Conservation (phyloP, 2,329 filamentous ascomycete species). For the Verticillium dahliae region DNA sequence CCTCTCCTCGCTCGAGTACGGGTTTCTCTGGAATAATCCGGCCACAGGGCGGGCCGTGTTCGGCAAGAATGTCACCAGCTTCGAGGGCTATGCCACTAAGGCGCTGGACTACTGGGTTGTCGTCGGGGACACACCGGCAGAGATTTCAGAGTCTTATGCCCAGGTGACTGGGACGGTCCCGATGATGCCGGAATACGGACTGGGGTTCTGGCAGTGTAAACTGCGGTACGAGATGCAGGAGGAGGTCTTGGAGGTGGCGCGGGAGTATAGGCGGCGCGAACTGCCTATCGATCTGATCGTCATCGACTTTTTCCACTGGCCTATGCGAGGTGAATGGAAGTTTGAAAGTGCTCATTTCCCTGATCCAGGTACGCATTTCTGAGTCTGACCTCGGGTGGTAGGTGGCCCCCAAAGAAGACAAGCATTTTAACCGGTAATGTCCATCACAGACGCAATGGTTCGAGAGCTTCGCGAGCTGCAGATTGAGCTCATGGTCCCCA, state of each 20-base stretch:
- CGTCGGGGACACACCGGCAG: conserved; percentile 44
- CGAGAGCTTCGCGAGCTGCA: conserved; percentile 49
- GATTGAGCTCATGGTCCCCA: conserved; percentile 62
- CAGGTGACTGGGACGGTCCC: conserved; percentile 51
- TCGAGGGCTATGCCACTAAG: conserved; percentile 52
- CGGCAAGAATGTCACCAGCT: conserved; percentile 54
- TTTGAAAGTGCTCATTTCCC: conserved; percentile 61
- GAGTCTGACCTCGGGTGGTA: too few species aligned
- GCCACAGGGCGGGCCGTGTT: conserved; percentile 54
- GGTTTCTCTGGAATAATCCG: conserved; percentile 62
- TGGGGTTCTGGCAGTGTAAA: conserved; percentile 66
- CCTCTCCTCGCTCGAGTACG: conserved; percentile 52
- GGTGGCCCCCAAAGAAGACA: too few species aligned
- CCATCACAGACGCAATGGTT: conserved; percentile 50
- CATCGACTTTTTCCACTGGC: conserved; percentile 64
- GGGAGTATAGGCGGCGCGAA: conserved; percentile 48
- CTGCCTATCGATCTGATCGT: conserved; percentile 61
- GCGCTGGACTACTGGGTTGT: conserved; percentile 60
- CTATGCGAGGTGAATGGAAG: conserved; percentile 59
- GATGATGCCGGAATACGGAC: conserved; percentile 62
- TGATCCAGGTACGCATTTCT: conserved; percentile 32
- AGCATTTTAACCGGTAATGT: conserved; percentile 4
- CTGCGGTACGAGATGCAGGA: conserved; percentile 60
- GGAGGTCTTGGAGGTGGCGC: conserved; percentile 51
- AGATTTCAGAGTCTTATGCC: conserved; percentile 51